Percentiles rank a stretch among this genome's conserved stretches.
phyloP scores from a whole-genome alignment of 805 yeast species.

The Starmera pachycereana region DNA sequence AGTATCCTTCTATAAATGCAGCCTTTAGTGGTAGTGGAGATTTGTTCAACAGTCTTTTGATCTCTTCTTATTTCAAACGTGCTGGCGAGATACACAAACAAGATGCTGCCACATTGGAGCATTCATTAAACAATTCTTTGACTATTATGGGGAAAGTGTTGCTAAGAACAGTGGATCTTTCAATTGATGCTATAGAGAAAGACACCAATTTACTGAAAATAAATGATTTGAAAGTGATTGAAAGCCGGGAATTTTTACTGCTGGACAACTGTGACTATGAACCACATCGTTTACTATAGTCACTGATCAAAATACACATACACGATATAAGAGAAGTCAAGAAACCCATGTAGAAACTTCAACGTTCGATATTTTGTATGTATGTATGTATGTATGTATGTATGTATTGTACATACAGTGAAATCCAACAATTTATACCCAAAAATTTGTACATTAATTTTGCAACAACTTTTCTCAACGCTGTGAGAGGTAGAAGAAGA shows the following conservation, averaged over 20 bases:
- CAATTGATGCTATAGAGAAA: constrained; percentile 5
- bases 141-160: constrained; percentile 32
- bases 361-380: background rate
- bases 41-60: constrained; percentile 50
- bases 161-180: constrained; percentile 25
- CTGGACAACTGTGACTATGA: constrained; percentile 3
- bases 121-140: constrained; percentile 30
- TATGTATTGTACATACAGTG: too few species aligned
- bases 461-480: background rate
- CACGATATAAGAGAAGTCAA: too few species aligned
- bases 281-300: background rate
- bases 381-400: too few species aligned
- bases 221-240: constrained; percentile 35
- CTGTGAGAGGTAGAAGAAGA: background rate
- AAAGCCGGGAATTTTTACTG: constrained; percentile 25
- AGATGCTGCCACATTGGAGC: constrained; percentile 12
- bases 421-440: background rate
- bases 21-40: constrained; percentile 71
- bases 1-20: constrained; percentile 43
- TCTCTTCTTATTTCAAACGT: constrained; percentile 34
- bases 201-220: constrained; percentile 15
- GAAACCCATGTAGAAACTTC: too few species aligned
- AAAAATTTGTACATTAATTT: too few species aligned
- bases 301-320: background rate
- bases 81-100: constrained; percentile 1